These are phyloP conservation scores for Przewalskia tangutica DNA, from an alignment of 257 asterid species.

Conservation along the genomic window DNA sequence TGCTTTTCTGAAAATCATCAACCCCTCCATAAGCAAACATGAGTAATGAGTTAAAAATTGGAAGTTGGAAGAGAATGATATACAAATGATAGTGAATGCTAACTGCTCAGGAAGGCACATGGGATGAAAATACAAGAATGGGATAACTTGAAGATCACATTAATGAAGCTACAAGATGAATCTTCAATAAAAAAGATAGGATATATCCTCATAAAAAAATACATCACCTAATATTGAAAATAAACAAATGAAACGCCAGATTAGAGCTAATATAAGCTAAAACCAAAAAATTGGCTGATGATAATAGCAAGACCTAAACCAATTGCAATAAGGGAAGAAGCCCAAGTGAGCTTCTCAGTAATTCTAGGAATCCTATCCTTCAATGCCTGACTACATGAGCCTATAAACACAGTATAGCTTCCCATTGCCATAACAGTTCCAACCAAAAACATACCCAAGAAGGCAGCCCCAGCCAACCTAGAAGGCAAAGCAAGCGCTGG, in stretches of 20 bases:
- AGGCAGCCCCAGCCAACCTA: constrained; percentile 91
- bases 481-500: constrained; percentile 98
- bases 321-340: constrained; percentile 77
- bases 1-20: not conserved
- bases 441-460: constrained; percentile 70
- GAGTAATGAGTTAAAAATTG: not conserved
- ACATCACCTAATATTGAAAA: not conserved
- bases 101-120: not conserved
- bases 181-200: not conserved
- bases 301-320: constrained; percentile 69
- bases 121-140: not conserved
- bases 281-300: constrained; percentile 73
- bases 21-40: not conserved
- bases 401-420: constrained; percentile 81
- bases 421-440: constrained; percentile 98
- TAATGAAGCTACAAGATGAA: not conserved
- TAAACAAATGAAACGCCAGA: not conserved
- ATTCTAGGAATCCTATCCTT: constrained; percentile 82
- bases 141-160: not conserved
- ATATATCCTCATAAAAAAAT: not conserved
- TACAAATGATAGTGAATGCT: not conserved
- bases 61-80: not conserved
- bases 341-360: constrained; percentile 97
- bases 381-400: constrained; percentile 80
- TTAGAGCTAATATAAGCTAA: constrained; percentile 46